Percentiles rank a stretch among this genome's conserved stretches.
Conservation (phyloP, 139 green algal genomes). For the Parachlorella kessleri region DNA sequence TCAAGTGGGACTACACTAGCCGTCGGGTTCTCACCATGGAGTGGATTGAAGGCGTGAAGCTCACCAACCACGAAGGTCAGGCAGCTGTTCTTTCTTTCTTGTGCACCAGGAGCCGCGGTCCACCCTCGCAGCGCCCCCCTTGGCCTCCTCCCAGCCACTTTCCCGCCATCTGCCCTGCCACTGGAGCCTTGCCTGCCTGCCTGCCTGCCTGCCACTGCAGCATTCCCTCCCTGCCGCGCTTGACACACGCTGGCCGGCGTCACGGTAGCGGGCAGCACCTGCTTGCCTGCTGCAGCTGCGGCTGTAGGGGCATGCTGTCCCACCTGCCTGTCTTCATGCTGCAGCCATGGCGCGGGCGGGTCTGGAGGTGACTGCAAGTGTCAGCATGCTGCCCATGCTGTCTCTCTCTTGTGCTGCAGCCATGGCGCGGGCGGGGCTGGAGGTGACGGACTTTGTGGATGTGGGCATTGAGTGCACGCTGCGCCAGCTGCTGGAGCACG, state of each 20-base stretch:
- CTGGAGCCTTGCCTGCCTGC: too few species aligned
- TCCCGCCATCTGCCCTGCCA: too few species aligned
- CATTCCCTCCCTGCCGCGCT: neutral
- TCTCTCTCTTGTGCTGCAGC: conserved; percentile 13
- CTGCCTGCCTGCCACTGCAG: too few species aligned
- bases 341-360: conserved; percentile 62
- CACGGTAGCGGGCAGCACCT: neutral
- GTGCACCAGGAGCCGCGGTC: too few species aligned
- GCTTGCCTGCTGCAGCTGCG: neutral
- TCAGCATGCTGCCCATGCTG: neutral
- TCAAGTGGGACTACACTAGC: conserved; percentile 73
- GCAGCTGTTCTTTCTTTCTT: neutral
- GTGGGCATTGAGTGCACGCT: conserved; percentile 96
- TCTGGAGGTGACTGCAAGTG: conserved; percentile 63
- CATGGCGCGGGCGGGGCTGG: conserved; percentile 70
- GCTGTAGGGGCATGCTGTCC: neutral
- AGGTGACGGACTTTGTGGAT: conserved; percentile 94
- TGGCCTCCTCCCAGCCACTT: too few species aligned
- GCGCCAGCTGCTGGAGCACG: conserved; percentile 83
- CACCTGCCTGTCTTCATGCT: neutral
- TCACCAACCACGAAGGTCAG: conserved; percentile 72
- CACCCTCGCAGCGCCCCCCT: too few species aligned
- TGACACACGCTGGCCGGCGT: neutral
- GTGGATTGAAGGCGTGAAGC: conserved; percentile 97
- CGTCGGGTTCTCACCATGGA: conserved; percentile 93